A percentile compares a stretch with the other conserved stretches of the same genome.
These are phyloP conservation scores for Incumbomyces delicatus DNA, from an alignment of 2,329 filamentous ascomycete species.

Conservation along the genomic window DNA sequence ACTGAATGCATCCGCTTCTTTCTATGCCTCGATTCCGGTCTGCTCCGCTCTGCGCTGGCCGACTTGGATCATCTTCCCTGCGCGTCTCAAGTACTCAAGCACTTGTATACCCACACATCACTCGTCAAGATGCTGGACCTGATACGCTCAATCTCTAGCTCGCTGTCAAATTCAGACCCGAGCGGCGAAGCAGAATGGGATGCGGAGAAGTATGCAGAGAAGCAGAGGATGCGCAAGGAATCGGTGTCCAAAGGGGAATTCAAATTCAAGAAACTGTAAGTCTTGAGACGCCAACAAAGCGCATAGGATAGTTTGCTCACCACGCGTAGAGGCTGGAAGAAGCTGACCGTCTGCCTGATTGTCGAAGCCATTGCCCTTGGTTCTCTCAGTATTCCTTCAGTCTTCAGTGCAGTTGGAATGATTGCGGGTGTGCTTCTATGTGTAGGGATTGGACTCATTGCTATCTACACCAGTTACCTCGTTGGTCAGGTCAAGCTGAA, in stretches of 20 bases:
- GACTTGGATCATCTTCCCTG: too few species aligned
- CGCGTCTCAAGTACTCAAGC: too few species aligned
- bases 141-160: too few species aligned
- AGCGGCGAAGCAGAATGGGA: too few species aligned
- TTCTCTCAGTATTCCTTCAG: conserved; percentile 35
- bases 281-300: neutral
- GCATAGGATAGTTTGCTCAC: neutral
- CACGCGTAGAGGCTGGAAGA: conserved; percentile 37
- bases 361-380: conserved; percentile 43
- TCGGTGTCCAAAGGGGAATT: neutral
- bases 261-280: neutral
- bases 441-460: conserved; percentile 31
- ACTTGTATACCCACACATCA: too few species aligned
- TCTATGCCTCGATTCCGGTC: too few species aligned
- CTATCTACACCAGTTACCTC: conserved; percentile 34
- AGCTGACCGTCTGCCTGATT: conserved; percentile 40
- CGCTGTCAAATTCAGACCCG: too few species aligned
- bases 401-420: conserved; percentile 39
- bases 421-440: conserved; percentile 36
- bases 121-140: too few species aligned
- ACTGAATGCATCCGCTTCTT: too few species aligned
- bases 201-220: too few species aligned
- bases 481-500: conserved; percentile 31
- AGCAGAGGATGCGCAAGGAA: neutral
- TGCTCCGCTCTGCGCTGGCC: too few species aligned